Evolutionary conservation across 139 green algal species (phyloP).

Genomic region (Chlorella ohadii): DNA sequence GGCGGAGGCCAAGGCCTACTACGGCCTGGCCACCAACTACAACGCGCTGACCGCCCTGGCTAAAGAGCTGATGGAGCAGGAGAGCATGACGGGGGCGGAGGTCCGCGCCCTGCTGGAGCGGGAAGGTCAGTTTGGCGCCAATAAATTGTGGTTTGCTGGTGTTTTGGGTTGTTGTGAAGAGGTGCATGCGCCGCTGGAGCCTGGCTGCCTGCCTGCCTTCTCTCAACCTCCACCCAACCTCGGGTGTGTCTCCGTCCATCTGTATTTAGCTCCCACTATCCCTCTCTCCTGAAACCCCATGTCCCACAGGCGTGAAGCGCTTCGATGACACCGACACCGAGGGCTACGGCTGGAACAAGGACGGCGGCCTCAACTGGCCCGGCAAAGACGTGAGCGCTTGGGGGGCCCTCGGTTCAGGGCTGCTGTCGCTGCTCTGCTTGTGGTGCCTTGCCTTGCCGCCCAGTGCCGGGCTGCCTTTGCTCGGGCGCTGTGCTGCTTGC

Average conservation of each 20-base stretch:
- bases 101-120: constrained; percentile 52
- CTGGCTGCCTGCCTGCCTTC: too few relatives aligned
- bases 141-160: too few relatives aligned
- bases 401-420: too few relatives aligned
- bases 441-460: too few relatives aligned
- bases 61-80: constrained; percentile 43
- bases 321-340: constrained; percentile 42
- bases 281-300: not conserved
- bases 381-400: constrained; percentile 3
- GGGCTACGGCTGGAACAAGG: constrained; percentile 55
- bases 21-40: constrained; percentile 88
- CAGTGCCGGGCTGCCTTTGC: not conserved
- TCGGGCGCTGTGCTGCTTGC: too few relatives aligned
- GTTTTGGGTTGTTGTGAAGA: too few relatives aligned
- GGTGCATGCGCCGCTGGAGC: constrained; percentile 51
- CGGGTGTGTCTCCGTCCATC: too few relatives aligned
- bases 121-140: not conserved
- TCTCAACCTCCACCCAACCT: too few relatives aligned
- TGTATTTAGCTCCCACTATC: not conserved
- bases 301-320: constrained; percentile 21
- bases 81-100: constrained; percentile 64
- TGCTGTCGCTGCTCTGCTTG: too few relatives aligned
- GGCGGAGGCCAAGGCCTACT: constrained; percentile 92
- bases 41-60: constrained; percentile 56
- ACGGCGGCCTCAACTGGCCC: constrained; percentile 52